Base-by-base conservation (phyloP, 2,329 filamentous ascomycete species). In the Fusarium nanum region DNA sequence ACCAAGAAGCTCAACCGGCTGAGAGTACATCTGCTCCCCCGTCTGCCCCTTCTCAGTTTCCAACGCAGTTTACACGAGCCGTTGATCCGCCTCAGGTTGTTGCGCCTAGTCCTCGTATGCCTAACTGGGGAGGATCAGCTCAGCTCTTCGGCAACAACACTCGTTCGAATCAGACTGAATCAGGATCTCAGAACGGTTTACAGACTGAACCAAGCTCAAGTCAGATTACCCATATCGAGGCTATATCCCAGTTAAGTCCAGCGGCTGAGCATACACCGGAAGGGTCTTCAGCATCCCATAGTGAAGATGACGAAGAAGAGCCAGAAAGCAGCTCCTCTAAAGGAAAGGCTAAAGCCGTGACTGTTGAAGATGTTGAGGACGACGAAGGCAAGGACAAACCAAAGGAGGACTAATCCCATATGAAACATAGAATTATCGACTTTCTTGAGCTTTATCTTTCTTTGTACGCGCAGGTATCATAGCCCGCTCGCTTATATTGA, bases 61-160 rank as follows among this genome's bases (percentile, higher is more conserved):
- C 58, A 23, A 30, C 65, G 10, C 64, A 69, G 28, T 71, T 68
- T 28, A 62, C 67, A 4, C 64, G 58, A 8, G 54, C 63, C 9
- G 57, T 63, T 9, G 77, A 78, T 12, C 59, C 76, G 5, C 71
- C 77, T 9, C 64, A 77, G 6, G 83, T 87, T 18, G 81, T 84
- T 16, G 82, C 84, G 7, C 85, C 85, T 4, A 85, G 82, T 23
- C 84, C 85, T 18, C 74, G 84, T 23, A 74, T 82, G 61, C 85
- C 85, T 7, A 83, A 82, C 60, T 88, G 86, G 86, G 84, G 84
- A 48, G 83, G 84, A 16, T 77, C 83, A 4, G 80, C 83, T 18
- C 86, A 86, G 71, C 76, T 87, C 1, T 86, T 86, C 59, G 77
- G 77, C 18, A 78, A 75, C 49, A 77, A 77, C 20, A 58, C 74